Percentiles rank a stretch among this genome's conserved stretches.
These are phyloP conservation scores for Dendrothele bispora DNA, from an alignment of 768 basidiomycete species.

Conservation along the genomic window DNA sequence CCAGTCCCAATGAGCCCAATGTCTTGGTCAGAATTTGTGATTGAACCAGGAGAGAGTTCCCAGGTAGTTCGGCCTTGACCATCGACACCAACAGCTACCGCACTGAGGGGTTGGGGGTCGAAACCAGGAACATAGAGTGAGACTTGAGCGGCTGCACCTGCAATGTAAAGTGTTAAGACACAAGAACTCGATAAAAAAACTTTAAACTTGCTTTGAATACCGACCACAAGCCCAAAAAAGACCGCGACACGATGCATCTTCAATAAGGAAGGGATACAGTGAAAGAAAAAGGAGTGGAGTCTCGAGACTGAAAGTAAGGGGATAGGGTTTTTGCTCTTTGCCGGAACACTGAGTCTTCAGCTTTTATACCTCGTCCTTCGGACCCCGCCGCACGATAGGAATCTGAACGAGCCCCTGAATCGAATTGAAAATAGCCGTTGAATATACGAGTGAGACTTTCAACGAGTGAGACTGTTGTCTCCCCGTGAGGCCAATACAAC, in stretches of 20 bases:
- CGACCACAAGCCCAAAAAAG: slow-evolving; percentile 3
- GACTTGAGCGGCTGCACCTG: slow-evolving; percentile 29
- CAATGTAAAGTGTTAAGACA: neutral
- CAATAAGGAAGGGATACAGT: neutral
- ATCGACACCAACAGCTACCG: slow-evolving; percentile 41
- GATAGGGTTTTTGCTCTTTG: too few species aligned
- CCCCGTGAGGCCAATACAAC: too few species aligned
- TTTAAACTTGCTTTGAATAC: neutral
- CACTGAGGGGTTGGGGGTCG: slow-evolving; percentile 43
- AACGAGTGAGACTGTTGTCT: too few species aligned
- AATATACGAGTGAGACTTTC: too few species aligned
- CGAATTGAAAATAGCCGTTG: too few species aligned
- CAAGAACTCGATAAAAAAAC: neutral
- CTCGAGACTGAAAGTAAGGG: too few species aligned
- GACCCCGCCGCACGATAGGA: too few species aligned
- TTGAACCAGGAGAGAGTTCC: slow-evolving; percentile 32
- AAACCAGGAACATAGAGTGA: slow-evolving; percentile 48
- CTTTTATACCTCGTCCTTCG: too few species aligned
- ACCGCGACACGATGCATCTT: slow-evolving; percentile 1
- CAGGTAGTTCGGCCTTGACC: slow-evolving; percentile 42
- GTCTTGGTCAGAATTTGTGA: slow-evolving; percentile 31
- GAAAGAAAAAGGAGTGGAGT: neutral
- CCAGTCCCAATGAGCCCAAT: slow-evolving; percentile 38
- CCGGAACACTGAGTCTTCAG: too few species aligned
- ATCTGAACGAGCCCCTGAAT: too few species aligned